These are phyloP conservation scores for Chaetomium sp. DNA, from an alignment of 2,329 filamentous ascomycete genomes.

Conservation along the genomic window DNA sequence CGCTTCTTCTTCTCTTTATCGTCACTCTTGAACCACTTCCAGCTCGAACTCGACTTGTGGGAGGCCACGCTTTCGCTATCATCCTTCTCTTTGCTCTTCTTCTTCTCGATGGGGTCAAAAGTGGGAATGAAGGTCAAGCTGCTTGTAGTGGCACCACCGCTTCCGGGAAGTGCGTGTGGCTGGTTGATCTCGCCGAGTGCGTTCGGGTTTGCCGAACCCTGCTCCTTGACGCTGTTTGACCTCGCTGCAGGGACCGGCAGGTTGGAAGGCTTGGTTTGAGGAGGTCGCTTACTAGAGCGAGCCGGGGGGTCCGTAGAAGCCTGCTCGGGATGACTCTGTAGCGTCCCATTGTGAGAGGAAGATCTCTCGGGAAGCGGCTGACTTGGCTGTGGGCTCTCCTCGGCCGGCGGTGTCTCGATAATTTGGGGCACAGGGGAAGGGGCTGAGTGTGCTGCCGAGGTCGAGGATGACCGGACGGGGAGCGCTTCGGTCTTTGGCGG, in stretches of 20 bases:
- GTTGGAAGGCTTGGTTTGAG: constrained; percentile 26
- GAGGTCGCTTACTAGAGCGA: constrained; percentile 39
- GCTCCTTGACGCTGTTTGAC: constrained; percentile 25
- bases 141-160: constrained; percentile 69
- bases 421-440: constrained; percentile 56
- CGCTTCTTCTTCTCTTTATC: constrained; percentile 72
- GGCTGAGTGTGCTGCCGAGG: constrained; percentile 39
- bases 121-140: constrained; percentile 80
- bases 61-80: constrained; percentile 70
- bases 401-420: constrained; percentile 61
- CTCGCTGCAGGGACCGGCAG: constrained; percentile 15
- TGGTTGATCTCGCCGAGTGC: constrained; percentile 65
- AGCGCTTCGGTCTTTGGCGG: constrained; percentile 39
- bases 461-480: constrained; percentile 42
- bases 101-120: constrained; percentile 57
- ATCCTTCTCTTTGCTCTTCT: constrained; percentile 72
- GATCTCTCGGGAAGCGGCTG: constrained; percentile 55
- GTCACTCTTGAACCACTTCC: constrained; percentile 83
- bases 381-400: constrained; percentile 41
- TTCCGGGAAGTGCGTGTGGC: constrained; percentile 70
- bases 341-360: constrained; percentile 52
- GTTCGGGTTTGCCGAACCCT: constrained; percentile 30
- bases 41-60: constrained; percentile 74
- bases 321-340: constrained; percentile 51
- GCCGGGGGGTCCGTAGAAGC: constrained; percentile 37